Evolutionary conservation across 139 green algal species (phyloP).

Genomic region (Mychonastes homosphaera): DNA sequence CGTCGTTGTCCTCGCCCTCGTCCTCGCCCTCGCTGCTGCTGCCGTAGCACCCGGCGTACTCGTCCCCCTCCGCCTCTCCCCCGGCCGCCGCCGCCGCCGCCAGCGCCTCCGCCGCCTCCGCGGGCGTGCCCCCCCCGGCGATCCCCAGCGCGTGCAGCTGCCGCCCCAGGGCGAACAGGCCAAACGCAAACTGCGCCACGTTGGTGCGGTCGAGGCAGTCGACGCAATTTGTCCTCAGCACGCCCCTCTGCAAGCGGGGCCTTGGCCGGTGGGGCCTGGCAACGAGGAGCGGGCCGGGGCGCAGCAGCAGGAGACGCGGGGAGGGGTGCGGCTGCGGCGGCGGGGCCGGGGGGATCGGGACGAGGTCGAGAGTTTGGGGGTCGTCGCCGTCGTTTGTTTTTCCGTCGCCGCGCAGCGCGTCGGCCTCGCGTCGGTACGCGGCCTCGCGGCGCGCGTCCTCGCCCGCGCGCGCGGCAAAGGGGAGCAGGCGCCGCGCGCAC

Average conservation of each 20-base stretch:
- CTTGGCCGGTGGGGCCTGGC: conserved; percentile 1
- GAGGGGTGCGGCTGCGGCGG: neutral
- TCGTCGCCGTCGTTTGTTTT: too few species aligned
- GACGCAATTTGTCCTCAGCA: conserved; percentile 92
- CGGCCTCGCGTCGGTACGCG: neutral
- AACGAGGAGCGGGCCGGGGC: neutral
- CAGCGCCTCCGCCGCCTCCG: too few species aligned
- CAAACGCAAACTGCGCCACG: conserved; percentile 23
- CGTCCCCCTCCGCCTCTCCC: too few species aligned
- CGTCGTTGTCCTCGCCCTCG: too few species aligned
- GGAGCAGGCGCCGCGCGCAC: neutral
- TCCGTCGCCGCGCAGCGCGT: too few species aligned
- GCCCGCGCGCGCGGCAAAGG: neutral
- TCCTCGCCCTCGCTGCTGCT: too few species aligned
- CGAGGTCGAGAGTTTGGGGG: neutral
- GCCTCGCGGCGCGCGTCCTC: neutral
- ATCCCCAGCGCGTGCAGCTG: too few species aligned
- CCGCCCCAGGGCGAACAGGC: too few species aligned
- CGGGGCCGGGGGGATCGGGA: neutral
- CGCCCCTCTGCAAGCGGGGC: conserved; percentile 42
- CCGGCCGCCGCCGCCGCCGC: too few species aligned
- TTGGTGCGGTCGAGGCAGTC: conserved; percentile 83
- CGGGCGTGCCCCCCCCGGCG: too few species aligned
- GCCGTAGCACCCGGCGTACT: too few species aligned
- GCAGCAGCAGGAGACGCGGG: too few species aligned